Evolutionary conservation across 2,329 filamentous ascomycete species (phyloP).

Genomic region (Cercospora nicotianae): DNA sequence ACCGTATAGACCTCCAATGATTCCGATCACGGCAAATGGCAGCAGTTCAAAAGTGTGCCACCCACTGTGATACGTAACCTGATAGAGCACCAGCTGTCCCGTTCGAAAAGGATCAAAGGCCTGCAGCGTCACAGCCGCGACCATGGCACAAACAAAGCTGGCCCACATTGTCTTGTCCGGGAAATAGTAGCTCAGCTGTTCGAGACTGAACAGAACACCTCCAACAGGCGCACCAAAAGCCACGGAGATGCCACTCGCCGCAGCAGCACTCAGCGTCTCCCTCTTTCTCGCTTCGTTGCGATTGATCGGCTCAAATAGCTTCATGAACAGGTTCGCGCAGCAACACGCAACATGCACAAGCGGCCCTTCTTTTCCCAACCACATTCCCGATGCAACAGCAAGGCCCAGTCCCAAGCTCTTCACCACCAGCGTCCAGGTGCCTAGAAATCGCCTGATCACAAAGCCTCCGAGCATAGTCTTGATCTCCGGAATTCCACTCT

Average conservation of each 20-base stretch:
- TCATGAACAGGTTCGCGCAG: conserved; percentile 91
- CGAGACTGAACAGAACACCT: conserved; percentile 92
- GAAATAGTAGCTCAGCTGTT: conserved; percentile 96
- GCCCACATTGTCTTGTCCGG: conserved; percentile 99
- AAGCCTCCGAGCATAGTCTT: conserved; percentile 95
- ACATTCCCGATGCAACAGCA: conserved; percentile 89
- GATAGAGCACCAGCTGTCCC: conserved; percentile 92
- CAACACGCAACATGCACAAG: conserved; percentile 96
- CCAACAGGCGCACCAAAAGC: conserved; percentile 93
- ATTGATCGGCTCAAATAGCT: conserved; percentile 77
- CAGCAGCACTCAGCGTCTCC: conserved; percentile 88
- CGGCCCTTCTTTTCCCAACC: conserved; percentile 94
- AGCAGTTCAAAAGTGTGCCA: conserved; percentile 96
- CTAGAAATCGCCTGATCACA: conserved; percentile 83
- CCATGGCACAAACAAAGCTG: conserved; percentile 98
- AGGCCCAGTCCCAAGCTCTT: conserved; percentile 90
- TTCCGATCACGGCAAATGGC: conserved; percentile 81
- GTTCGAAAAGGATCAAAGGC: conserved; percentile 92
- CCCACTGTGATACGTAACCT: conserved; percentile 85
- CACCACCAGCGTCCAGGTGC: conserved; percentile 81
- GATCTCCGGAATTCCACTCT: conserved; percentile 96
- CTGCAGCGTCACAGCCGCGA: conserved; percentile 91
- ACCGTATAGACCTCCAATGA: conserved; percentile 90
- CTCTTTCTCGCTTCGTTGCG: conserved; percentile 92
- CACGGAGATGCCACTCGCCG: conserved; percentile 88